These are phyloP conservation scores for Saturnispora besseyi DNA, from an alignment of 805 yeast genomes.

Conservation along the genomic window DNA sequence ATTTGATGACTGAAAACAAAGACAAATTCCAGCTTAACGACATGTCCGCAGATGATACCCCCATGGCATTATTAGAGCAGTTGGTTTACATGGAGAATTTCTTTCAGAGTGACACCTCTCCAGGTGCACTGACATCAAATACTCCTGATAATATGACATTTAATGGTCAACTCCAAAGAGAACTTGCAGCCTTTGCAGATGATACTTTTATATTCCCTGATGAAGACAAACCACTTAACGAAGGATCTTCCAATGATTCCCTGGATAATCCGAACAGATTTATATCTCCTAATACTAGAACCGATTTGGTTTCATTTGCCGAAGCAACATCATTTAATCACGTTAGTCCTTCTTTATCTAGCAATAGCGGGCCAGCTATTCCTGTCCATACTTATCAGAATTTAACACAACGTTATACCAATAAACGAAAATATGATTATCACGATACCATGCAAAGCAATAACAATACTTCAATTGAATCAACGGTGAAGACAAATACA, in stretches of 20 bases:
- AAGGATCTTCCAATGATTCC: conserved; percentile 1
- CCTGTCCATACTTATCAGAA: conserved; percentile 11
- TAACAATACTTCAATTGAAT: not conserved
- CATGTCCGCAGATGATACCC: conserved; percentile 25
- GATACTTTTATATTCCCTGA: conserved; percentile 75
- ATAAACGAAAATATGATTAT: conserved; percentile 12
- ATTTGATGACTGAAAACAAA: not conserved
- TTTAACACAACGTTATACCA: conserved; percentile 12
- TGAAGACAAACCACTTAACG: conserved; percentile 53
- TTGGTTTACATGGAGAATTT: conserved; percentile 73
- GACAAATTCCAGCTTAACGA: not conserved
- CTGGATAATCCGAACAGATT: not conserved
- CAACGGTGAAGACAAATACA: not conserved
- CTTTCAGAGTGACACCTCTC: conserved; percentile 34
- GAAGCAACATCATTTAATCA: conserved; percentile 12
- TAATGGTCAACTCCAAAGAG: conserved; percentile 49
- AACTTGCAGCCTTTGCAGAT: conserved; percentile 75
- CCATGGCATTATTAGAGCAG: conserved; percentile 55
- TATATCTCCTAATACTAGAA: not conserved
- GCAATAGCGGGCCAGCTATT: conserved; percentile 4
- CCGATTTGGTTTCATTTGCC: conserved; percentile 9
- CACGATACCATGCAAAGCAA: conserved; percentile 12
- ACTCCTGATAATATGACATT: conserved; percentile 28
- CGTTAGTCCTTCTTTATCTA: conserved; percentile 8
- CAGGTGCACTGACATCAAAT: conserved; percentile 27